phyloP scores from a whole-genome alignment of 192 early-diverging fungal species.

The Lobulomyces angularis region DNA sequence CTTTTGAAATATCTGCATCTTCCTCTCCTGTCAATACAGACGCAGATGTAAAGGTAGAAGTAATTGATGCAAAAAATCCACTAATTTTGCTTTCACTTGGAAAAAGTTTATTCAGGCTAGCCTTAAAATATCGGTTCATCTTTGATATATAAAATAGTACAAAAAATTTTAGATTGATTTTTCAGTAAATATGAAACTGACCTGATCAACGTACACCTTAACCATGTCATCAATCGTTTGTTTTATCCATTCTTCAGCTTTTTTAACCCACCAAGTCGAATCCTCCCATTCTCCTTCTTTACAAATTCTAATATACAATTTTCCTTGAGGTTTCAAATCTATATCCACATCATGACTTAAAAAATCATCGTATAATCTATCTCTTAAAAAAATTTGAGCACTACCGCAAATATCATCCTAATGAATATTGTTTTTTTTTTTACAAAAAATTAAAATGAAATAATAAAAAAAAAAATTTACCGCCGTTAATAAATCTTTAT shows the following conservation, averaged over 20 bases:
- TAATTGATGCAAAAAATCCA: no score
- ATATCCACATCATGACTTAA: conserved; percentile 20
- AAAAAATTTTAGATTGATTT: neutral
- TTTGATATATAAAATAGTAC: neutral
- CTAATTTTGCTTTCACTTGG: no score
- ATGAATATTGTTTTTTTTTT: conserved; percentile 16
- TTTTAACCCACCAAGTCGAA: conserved; percentile 20
- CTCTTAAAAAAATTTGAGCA: conserved; percentile 11
- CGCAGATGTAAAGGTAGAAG: no score
- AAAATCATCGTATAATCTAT: conserved; percentile 18
- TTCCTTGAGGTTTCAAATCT: conserved; percentile 22
- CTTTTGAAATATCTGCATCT: no score
- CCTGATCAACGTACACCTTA: conserved; percentile 17
- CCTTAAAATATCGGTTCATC: no score
- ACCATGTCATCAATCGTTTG: conserved; percentile 30
- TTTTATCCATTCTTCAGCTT: conserved; percentile 17
- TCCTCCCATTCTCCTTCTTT: conserved; percentile 31
- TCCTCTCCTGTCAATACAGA: no score
- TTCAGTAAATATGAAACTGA: conserved; percentile 3
- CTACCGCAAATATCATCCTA: conserved; percentile 18
- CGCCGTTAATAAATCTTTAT: no score
- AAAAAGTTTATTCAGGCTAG: no score
- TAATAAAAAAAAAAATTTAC: no score
- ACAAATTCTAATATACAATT: conserved; percentile 16
- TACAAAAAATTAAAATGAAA: no score